phyloP scores from a whole-genome alignment of 2,329 filamentous ascomycete species.

The Knufia petricola region DNA sequence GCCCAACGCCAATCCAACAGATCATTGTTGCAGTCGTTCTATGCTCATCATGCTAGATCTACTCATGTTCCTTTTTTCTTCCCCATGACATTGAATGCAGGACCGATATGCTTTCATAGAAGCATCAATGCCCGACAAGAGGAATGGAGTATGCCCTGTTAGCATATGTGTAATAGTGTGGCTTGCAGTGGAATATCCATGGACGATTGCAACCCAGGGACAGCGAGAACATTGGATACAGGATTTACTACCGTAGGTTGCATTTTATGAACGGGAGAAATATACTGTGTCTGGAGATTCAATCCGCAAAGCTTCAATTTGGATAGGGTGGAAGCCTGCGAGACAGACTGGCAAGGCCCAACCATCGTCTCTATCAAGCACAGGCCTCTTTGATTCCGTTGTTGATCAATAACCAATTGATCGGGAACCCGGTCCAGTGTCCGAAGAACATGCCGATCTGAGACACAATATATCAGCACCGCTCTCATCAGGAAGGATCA shows the following conservation, averaged over 20 bases:
- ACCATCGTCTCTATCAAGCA: slow-evolving; percentile 9
- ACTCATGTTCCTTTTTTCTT: no score
- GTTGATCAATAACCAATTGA: slow-evolving; percentile 24
- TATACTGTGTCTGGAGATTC: slow-evolving; percentile 3
- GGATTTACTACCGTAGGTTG: not conserved
- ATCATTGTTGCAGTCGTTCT: no score
- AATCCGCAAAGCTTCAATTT: slow-evolving; percentile 3
- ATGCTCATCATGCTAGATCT: no score
- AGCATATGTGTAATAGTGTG: no score
- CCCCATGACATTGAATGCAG: no score
- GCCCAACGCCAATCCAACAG: no score
- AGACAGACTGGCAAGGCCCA: not conserved
- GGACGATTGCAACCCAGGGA: slow-evolving; percentile 1
- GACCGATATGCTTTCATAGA: no score
- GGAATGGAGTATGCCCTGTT: no score
- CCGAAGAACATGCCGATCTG: slow-evolving; percentile 24
- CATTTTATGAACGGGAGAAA: slow-evolving; percentile 2
- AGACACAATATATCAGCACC: slow-evolving; percentile 3
- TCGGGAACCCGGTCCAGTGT: slow-evolving; percentile 22
- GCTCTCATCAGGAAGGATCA: slow-evolving; percentile 3
- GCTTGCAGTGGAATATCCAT: no score
- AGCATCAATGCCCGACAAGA: no score
- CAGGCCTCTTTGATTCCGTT: slow-evolving; percentile 18
- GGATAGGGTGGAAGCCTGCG: not conserved
- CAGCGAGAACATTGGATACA: slow-evolving; percentile 1